Base-by-base conservation (phyloP, 768 basidiomycete genomes). In the Mycena chlorophos region DNA sequence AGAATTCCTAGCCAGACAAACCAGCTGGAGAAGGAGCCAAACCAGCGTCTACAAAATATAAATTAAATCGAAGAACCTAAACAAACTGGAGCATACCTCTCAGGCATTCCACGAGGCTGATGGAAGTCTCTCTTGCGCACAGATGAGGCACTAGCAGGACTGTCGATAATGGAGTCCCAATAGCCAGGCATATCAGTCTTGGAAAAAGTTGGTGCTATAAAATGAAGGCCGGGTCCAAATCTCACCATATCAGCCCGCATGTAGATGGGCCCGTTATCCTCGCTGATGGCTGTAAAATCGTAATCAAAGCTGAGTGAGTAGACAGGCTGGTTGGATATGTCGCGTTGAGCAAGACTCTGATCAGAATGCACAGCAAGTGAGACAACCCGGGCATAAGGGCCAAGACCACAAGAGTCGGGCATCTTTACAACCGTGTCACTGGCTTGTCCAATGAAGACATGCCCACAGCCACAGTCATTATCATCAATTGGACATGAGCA, bases 311-410 rank as follows among this genome's bases (percentile, higher is more conserved):
- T 27, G 10, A 66, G 53, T n/a, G 51, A 42, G 38, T 63, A 65
- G 1, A 66, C 62, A 3, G 43, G 51, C 38, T 63, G 61, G 8
- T 49, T 43, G 17, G 55, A 57, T n/a, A 57, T 56, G 23, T 55
- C 51, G 14, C 17, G 20, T n/a, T 30, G 34, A 31, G 52, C 28
- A 64, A 53, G 19, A 59, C 34, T 6, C 43, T 69, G 66, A 47
- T 69, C 54, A 8, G 45, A 22, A 30, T 66, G 65, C 19, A 51
- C 47, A 5, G 50, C 59, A 4, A 69, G 47, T n/a, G 55, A 49
- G 17, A 61, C 61, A 17, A 69, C 49, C 6, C 68, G 62, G 26
- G 63, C 68, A 23, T 67, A 69, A 5, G 68, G 68, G 2, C 68
- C 68, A 17, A 63, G 58, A 3, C 68, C 68, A 55, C 68, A 69